Conservation (phyloP, 176 grass and related monocot species). For the Bolboschoenus planiculmis region DNA sequence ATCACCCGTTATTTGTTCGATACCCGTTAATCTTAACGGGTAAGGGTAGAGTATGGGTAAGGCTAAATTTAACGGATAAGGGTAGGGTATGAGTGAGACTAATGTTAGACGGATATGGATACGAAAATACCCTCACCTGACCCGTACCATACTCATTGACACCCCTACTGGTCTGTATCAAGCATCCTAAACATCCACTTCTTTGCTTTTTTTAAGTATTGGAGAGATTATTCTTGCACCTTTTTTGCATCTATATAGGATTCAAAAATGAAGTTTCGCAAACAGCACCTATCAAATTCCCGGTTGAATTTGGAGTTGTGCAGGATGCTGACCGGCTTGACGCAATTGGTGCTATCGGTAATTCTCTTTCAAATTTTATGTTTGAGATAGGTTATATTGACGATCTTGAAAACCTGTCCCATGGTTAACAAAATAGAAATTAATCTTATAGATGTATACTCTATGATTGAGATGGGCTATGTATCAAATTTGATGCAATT, state of each 20-base stretch:
- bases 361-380: neutral
- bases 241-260: constrained; percentile 33
- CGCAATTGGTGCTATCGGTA: constrained; percentile 89
- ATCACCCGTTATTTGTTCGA: too few relatives aligned
- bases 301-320: constrained; percentile 75
- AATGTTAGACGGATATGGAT: too few relatives aligned
- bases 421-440: too few relatives aligned
- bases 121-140: too few relatives aligned
- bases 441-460: neutral
- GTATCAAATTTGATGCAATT: neutral
- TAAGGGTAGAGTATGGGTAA: too few relatives aligned
- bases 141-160: too few relatives aligned
- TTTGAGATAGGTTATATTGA: too few relatives aligned
- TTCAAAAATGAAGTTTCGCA: constrained; percentile 84
- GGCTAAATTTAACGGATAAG: too few relatives aligned
- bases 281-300: constrained; percentile 27
- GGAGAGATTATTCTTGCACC: neutral
- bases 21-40: too few relatives aligned
- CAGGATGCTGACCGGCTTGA: constrained; percentile 93
- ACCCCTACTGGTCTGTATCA: neutral
- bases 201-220: neutral
- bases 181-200: neutral
- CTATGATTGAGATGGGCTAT: neutral
- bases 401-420: too few relatives aligned
- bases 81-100: too few relatives aligned